Evolutionary conservation across 2,329 filamentous ascomycete genomes (phyloP).

Genomic region (Aspergillus felis): DNA sequence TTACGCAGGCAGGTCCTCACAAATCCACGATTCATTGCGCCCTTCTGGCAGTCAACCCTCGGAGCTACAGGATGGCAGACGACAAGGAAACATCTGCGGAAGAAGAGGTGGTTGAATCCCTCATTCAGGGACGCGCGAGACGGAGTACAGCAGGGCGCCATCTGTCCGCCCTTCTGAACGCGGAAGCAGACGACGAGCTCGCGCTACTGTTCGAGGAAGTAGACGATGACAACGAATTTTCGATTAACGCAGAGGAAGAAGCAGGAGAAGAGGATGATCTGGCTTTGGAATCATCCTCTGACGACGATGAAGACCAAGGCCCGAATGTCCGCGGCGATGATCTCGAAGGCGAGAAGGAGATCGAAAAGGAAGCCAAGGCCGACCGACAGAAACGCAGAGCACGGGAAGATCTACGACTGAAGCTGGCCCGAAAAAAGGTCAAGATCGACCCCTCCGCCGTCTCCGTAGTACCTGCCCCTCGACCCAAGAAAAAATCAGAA

Average conservation of each 20-base stretch:
- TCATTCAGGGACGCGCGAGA: conserved; percentile 55
- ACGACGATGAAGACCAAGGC: conserved; percentile 73
- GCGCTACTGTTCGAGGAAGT: conserved; percentile 63
- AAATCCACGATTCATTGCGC: not conserved
- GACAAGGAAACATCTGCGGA: conserved; percentile 24
- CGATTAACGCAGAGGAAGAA: conserved; percentile 37
- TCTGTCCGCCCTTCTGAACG: conserved; percentile 72
- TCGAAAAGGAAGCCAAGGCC: conserved; percentile 71
- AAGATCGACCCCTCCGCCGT: conserved; percentile 60
- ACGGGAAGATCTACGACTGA: conserved; percentile 63
- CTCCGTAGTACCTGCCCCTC: conserved; percentile 34
- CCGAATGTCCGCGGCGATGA: conserved; percentile 59
- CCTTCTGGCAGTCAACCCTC: conserved; percentile 1
- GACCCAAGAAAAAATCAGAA: conserved; percentile 66
- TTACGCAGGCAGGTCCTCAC: not conserved
- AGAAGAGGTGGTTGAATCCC: conserved; percentile 27
- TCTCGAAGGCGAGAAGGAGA: conserved; percentile 79
- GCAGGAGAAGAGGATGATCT: conserved; percentile 66
- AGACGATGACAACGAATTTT: conserved; percentile 50
- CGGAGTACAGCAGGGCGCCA: conserved; percentile 81
- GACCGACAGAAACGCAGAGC: conserved; percentile 79
- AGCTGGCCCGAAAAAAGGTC: conserved; percentile 63
- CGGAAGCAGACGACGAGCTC: conserved; percentile 66
- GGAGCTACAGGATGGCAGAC: conserved; percentile 18
- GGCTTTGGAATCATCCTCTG: conserved; percentile 79